phyloP scores from a whole-genome alignment of 495 filamentous ascomycete species.

The Delitschia confertaspora region DNA sequence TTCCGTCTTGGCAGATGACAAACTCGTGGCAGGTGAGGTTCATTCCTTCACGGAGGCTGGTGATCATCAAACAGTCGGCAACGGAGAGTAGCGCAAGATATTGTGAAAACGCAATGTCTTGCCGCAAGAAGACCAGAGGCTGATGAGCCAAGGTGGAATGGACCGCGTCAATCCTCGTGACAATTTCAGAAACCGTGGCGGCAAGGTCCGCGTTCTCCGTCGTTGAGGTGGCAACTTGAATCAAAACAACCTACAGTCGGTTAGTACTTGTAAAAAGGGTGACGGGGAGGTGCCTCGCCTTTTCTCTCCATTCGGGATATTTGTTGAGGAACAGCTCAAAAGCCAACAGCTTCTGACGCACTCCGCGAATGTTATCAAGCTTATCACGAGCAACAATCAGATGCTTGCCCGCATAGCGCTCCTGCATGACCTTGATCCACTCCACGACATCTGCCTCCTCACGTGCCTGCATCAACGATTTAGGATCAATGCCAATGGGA shows the following conservation, averaged over 20 bases:
- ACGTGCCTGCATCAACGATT: slow-evolving; percentile 62
- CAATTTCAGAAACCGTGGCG: slow-evolving; percentile 80
- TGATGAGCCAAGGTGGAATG: slow-evolving; percentile 83
- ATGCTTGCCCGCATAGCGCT: slow-evolving; percentile 73
- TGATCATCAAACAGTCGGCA: slow-evolving; percentile 85
- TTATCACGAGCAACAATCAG: slow-evolving; percentile 89
- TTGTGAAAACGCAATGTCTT: slow-evolving; percentile 82
- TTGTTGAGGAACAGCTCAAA: slow-evolving; percentile 92
- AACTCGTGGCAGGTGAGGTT: slow-evolving; percentile 90
- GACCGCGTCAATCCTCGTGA: slow-evolving; percentile 80
- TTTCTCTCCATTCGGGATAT: slow-evolving; percentile 77
- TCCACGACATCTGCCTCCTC: slow-evolving; percentile 58
- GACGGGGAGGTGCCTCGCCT: slow-evolving; percentile 38
- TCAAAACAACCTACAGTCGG: slow-evolving; percentile 65
- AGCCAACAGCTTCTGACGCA: slow-evolving; percentile 82
- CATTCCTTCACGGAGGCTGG: slow-evolving; percentile 90
- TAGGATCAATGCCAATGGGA: slow-evolving; percentile 77
- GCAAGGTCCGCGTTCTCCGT: slow-evolving; percentile 79
- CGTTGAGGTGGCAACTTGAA: slow-evolving; percentile 85
- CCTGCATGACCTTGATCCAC: slow-evolving; percentile 70
- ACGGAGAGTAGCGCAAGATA: slow-evolving; percentile 82
- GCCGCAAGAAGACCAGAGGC: slow-evolving; percentile 87
- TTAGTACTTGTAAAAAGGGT: background rate
- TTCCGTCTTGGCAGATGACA: slow-evolving; percentile 86
- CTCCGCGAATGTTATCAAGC: slow-evolving; percentile 81